Conservation (phyloP, 2,329 filamentous ascomycete genomes). For the Fusarium sp. region DNA sequence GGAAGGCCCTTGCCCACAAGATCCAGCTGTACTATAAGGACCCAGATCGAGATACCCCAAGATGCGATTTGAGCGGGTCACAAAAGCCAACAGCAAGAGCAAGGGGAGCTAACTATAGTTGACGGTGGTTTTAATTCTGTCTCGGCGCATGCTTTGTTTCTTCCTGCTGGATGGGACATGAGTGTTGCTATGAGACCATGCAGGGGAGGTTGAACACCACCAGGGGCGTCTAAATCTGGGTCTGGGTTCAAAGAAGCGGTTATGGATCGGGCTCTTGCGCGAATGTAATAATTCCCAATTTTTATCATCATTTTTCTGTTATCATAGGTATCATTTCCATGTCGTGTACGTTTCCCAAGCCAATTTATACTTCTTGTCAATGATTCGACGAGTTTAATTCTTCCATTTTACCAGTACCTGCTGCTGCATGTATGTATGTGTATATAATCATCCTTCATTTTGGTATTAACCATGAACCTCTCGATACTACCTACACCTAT, state of each 20-base stretch:
- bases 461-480: background rate
- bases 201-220: slow-evolving; percentile 44
- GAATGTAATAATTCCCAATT: slow-evolving; percentile 62
- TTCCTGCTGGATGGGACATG: slow-evolving; percentile 20
- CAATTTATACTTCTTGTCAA: slow-evolving; percentile 40
- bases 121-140: slow-evolving; percentile 42
- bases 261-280: slow-evolving; percentile 52
- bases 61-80: slow-evolving; percentile 43
- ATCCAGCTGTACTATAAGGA: slow-evolving; percentile 38
- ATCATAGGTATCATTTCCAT: slow-evolving; percentile 39
- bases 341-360: slow-evolving; percentile 42
- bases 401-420: background rate
- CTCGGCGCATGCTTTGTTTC: slow-evolving; percentile 35
- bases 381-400: slow-evolving; percentile 13
- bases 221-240: slow-evolving; percentile 39
- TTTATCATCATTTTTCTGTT: slow-evolving; percentile 50
- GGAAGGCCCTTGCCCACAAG: slow-evolving; percentile 28
- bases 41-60: slow-evolving; percentile 44
- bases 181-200: slow-evolving; percentile 30
- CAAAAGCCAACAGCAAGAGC: slow-evolving; percentile 38
- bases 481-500: background rate
- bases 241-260: slow-evolving; percentile 39
- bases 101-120: slow-evolving; percentile 33
- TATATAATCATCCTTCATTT: background rate
- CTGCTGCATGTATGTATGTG: background rate